phyloP scores from a whole-genome alignment of 2,329 filamentous ascomycete species.

The Clathrospora elynae region DNA sequence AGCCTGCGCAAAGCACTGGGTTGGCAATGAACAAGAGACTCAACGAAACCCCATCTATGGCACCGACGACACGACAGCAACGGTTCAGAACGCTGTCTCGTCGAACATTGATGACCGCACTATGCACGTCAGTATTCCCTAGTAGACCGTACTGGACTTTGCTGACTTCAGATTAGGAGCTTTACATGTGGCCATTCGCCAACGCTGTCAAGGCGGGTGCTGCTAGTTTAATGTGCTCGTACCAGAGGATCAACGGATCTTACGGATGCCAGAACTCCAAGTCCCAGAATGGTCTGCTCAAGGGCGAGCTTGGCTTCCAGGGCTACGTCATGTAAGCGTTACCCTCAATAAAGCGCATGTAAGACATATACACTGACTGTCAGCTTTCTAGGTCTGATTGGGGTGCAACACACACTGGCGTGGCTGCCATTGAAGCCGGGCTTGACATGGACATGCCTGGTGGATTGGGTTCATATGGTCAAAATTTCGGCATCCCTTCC shows the following conservation, averaged over 20 bases:
- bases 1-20: constrained; percentile 58
- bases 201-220: constrained; percentile 64
- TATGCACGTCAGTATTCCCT: constrained; percentile 52
- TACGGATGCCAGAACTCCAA: constrained; percentile 49
- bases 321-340: constrained; percentile 53
- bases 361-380: background rate
- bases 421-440: constrained; percentile 49
- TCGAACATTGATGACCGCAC: constrained; percentile 69
- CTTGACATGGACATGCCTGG: constrained; percentile 57
- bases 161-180: constrained; percentile 47
- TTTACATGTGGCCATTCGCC: constrained; percentile 70
- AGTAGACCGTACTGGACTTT: background rate
- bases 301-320: constrained; percentile 59
- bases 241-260: constrained; percentile 47
- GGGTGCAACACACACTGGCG: constrained; percentile 54
- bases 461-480: constrained; percentile 40
- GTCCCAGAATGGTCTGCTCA: constrained; percentile 57
- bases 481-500: constrained; percentile 35
- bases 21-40: constrained; percentile 67
- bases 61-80: constrained; percentile 63
- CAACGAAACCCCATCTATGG: constrained; percentile 47
- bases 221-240: constrained; percentile 65
- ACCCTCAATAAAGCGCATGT: constrained; percentile 14
- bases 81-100: constrained; percentile 58
- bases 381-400: constrained; percentile 47